Conservation (phyloP, 768 basidiomycete species). For the Mycena sanguinolenta region DNA sequence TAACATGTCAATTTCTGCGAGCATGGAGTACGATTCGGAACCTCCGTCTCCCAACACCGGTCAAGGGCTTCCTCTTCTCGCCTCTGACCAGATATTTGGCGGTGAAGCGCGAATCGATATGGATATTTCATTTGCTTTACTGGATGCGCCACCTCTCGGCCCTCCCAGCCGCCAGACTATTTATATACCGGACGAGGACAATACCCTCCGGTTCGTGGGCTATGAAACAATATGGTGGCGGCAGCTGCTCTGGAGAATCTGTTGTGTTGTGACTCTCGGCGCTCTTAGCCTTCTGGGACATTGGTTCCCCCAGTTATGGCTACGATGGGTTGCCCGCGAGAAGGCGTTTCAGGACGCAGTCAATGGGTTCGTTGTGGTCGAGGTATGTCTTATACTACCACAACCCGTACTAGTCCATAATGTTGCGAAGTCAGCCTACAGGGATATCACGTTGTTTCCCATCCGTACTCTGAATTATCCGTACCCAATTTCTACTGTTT, state of each 20-base stretch:
- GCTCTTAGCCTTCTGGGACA: conserved; percentile 85
- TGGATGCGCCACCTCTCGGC: conserved; percentile 82
- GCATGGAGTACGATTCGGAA: conserved; percentile 80
- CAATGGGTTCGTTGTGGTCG: conserved; percentile 87
- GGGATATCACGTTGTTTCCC: conserved; percentile 84
- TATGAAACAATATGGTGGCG: conserved; percentile 79
- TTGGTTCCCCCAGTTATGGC: conserved; percentile 95
- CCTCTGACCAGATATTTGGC: conserved; percentile 85
- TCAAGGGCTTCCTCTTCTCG: conserved; percentile 74
- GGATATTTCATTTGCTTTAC: conserved; percentile 70
- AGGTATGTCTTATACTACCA: conserved; percentile 67
- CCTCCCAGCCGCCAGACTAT: conserved; percentile 90
- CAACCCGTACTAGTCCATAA: conserved; percentile 31
- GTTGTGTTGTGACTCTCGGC: conserved; percentile 79
- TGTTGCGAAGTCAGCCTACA: conserved; percentile 80
- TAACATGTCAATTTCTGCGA: conserved; percentile 63
- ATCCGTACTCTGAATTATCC: conserved; percentile 79
- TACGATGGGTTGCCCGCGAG: conserved; percentile 87
- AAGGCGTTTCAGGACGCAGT: conserved; percentile 82
- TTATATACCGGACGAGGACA: conserved; percentile 91
- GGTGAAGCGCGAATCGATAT: conserved; percentile 89
- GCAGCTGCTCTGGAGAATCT: conserved; percentile 76
- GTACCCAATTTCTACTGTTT: conserved; percentile 85
- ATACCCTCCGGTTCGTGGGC: conserved; percentile 87
- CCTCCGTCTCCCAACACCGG: conserved; percentile 70